Conservation (phyloP, 2,329 filamentous ascomycete genomes). For the Talaromyces piceae region DNA sequence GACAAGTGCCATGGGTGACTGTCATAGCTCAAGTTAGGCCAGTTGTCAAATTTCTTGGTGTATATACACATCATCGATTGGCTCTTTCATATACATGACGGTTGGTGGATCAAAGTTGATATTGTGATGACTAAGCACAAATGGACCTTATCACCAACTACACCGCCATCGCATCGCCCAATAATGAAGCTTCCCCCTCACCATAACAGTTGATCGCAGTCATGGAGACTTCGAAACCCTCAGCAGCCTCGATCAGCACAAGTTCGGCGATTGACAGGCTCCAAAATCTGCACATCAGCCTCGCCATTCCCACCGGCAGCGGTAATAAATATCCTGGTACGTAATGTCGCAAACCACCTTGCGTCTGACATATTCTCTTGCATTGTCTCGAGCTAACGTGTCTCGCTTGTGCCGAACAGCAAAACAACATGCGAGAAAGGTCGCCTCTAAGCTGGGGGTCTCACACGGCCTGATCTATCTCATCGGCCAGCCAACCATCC, state of each 20-base stretch:
- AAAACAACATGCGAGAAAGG: constrained; percentile 43
- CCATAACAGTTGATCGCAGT: not conserved
- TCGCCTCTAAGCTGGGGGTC: constrained; percentile 36
- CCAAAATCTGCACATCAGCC: constrained; percentile 21
- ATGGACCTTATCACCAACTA: not conserved
- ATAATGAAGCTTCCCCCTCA: too few species aligned
- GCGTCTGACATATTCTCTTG: constrained; percentile 4
- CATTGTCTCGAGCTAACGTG: constrained; percentile 4
- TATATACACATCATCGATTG: too few species aligned
- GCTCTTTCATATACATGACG: not conserved
- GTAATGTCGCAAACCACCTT: not conserved
- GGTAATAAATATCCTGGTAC: constrained; percentile 37
- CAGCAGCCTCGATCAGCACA: not conserved
- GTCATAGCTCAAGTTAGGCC: too few species aligned
- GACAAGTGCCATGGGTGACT: too few species aligned
- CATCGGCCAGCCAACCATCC: constrained; percentile 42
- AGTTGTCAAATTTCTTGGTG: too few species aligned
- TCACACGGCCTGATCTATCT: constrained; percentile 50
- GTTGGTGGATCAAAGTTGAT: not conserved
- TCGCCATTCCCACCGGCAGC: constrained; percentile 21
- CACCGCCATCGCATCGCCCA: not conserved
- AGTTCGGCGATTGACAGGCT: not conserved
- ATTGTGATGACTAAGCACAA: not conserved
- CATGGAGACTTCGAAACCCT: constrained; percentile 3
- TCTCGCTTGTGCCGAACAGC: constrained; percentile 25